Evolutionary conservation across 1,284 basidiomycete species (phyloP), one percentile per base, ranked within the genome.

Genomic region (Violaceomyces palustris): DNA sequence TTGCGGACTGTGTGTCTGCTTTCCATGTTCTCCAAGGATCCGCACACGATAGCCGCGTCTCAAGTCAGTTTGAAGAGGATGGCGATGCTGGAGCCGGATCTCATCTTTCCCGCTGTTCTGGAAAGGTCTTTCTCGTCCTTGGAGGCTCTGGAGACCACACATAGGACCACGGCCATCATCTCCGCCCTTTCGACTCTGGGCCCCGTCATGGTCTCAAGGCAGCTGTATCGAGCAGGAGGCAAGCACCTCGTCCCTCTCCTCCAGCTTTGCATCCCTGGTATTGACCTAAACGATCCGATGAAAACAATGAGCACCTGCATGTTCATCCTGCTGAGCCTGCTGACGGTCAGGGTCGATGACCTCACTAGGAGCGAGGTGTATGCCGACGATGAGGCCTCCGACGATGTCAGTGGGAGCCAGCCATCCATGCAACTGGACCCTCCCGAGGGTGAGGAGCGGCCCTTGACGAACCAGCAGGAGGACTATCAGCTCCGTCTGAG

Each of bases 221-320:
- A 78, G 21, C 73, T 87, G 29, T 97, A 78, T 65, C 77, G 85
- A 6, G 84, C 86, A 3, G 93, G 91, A 1, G 87, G 90, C 74
- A 91, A 88, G 70, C 86, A 90, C 69, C 77, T 97, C 25, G 77
- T 91, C 2, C 88, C 91, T 17, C 79, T 98, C 17, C 80, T 98
- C 44, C 89, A 94, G 61, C 77, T 96, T 26, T 88, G 86, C 54
- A 78, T 97, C 30, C 92, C 93, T 12, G 90, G 90, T 5, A 88
- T 94, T 52, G 90, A 93, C 74, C 73, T 93, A 81, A 97, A 96
- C 74, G 92, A 97, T 59, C 88, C 91, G 0, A 79, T 81, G 57
- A 97, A 97, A 79, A 96, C 92, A 2, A 78, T 90, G 54, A 57
- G 51, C 53, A 81, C 86, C 0, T 82, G 85, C 6, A 82, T 84